These are phyloP conservation scores for Sanghuangporus baumii DNA, from an alignment of 1,284 basidiomycete genomes.

Conservation along the genomic window DNA sequence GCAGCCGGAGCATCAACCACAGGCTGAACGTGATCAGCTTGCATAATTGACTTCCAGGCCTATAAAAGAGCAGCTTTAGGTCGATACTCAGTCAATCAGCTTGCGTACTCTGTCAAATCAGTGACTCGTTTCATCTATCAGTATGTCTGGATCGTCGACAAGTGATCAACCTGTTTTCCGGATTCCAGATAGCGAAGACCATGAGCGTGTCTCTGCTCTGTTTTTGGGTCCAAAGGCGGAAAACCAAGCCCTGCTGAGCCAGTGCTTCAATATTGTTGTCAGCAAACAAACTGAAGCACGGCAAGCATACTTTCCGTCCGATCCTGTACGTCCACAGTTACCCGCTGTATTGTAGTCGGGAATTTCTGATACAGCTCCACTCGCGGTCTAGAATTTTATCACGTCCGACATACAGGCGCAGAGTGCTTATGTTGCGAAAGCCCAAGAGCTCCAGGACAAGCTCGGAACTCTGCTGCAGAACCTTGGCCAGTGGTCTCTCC, in stretches of 20 bases:
- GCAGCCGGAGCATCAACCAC: neutral
- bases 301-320: slow-evolving; percentile 20
- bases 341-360: neutral
- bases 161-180: neutral
- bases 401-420: slow-evolving; percentile 19
- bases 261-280: slow-evolving; percentile 19
- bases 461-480: neutral
- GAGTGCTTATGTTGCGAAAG: neutral
- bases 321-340: slow-evolving; percentile 12
- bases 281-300: slow-evolving; percentile 16
- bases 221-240: slow-evolving; percentile 28
- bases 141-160: neutral
- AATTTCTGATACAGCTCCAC: neutral
- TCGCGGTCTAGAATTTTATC: slow-evolving; percentile 21
- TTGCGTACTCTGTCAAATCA: neutral
- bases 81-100: neutral
- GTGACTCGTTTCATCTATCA: neutral
- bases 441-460: neutral
- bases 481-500: slow-evolving; percentile 29
- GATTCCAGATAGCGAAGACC: slow-evolving; percentile 1
- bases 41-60: neutral
- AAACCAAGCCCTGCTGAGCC: slow-evolving; percentile 22
- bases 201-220: slow-evolving; percentile 28
- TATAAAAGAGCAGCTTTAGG: neutral
- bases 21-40: neutral